phyloP scores from a whole-genome alignment of 1,284 basidiomycete species.

The Ustilago tritici region DNA sequence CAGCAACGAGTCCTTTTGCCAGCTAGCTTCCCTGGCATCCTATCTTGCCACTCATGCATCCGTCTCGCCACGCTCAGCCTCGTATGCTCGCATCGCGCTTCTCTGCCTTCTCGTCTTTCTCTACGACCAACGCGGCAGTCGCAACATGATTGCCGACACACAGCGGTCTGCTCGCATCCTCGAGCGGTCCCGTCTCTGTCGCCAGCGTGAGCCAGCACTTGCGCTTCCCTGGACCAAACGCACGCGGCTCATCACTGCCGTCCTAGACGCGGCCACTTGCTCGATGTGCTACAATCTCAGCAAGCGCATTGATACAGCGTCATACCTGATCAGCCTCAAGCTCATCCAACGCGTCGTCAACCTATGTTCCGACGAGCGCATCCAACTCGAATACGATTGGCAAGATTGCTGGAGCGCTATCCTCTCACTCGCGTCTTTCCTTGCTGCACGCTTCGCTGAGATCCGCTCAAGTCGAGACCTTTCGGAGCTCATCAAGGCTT shows the following conservation, averaged over 20 bases:
- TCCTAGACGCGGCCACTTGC: slow-evolving; percentile 54
- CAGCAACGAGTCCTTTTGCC: slow-evolving; percentile 35
- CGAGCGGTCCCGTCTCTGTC: slow-evolving; percentile 47
- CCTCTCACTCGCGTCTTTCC: slow-evolving; percentile 49
- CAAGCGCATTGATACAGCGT: slow-evolving; percentile 55
- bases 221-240: slow-evolving; percentile 46
- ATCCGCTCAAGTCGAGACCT: slow-evolving; percentile 40
- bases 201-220: slow-evolving; percentile 56
- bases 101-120: slow-evolving; percentile 55
- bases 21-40: slow-evolving; percentile 53
- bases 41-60: slow-evolving; percentile 59
- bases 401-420: slow-evolving; percentile 56
- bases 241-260: slow-evolving; percentile 48
- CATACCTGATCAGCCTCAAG: slow-evolving; percentile 52
- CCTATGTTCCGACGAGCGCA: slow-evolving; percentile 47
- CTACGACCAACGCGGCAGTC: slow-evolving; percentile 42
- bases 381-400: slow-evolving; percentile 64
- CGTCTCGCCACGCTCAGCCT: slow-evolving; percentile 41
- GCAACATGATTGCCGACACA: slow-evolving; percentile 41
- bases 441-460: slow-evolving; percentile 47
- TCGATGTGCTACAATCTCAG: slow-evolving; percentile 63
- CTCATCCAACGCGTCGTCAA: slow-evolving; percentile 52
- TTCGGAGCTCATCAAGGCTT: slow-evolving; percentile 38
- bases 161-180: slow-evolving; percentile 14
- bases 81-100: slow-evolving; percentile 51